phyloP scores from a whole-genome alignment of 495 filamentous ascomycete genomes.

The Echria macrotheca region DNA sequence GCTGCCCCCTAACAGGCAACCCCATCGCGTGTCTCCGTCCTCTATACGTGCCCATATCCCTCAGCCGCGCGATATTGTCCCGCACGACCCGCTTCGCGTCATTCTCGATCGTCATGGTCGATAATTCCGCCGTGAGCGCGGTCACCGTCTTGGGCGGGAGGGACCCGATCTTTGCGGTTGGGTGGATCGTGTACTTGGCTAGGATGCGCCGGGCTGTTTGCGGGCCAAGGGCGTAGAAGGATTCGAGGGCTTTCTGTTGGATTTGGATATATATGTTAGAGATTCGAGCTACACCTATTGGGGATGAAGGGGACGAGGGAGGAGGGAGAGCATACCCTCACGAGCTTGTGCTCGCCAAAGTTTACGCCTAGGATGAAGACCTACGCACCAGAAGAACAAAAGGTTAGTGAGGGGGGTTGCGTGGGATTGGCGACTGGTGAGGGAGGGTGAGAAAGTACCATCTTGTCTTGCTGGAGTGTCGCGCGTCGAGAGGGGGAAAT shows the following conservation, averaged over 20 bases:
- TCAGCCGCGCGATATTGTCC: conserved; percentile 80
- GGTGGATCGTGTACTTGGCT: conserved; percentile 81
- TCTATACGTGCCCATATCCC: conserved; percentile 87
- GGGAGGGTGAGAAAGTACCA: conserved; percentile 17
- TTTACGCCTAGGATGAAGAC: conserved; percentile 80
- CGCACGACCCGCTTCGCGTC: conserved; percentile 69
- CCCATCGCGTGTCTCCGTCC: conserved; percentile 87
- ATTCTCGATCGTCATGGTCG: conserved; percentile 90
- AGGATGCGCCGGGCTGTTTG: conserved; percentile 66
- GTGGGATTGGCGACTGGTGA: neutral
- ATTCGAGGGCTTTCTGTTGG: conserved; percentile 82
- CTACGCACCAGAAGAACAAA: conserved; percentile 43
- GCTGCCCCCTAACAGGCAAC: conserved; percentile 82
- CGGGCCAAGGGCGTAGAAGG: conserved; percentile 85
- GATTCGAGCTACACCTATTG: conserved; percentile 8
- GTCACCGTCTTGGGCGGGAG: conserved; percentile 67
- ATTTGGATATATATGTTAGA: too few relatives aligned
- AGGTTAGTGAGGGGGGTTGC: neutral
- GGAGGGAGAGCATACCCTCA: conserved; percentile 57
- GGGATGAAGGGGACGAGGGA: neutral
- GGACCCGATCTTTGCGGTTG: conserved; percentile 65
- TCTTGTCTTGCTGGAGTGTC: too few relatives aligned
- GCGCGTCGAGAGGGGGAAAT: too few relatives aligned
- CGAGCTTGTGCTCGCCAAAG: conserved; percentile 74
- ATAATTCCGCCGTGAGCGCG: conserved; percentile 75